Conservation (phyloP, 2,329 filamentous ascomycete species). For the Paracamarosporium sp. region DNA sequence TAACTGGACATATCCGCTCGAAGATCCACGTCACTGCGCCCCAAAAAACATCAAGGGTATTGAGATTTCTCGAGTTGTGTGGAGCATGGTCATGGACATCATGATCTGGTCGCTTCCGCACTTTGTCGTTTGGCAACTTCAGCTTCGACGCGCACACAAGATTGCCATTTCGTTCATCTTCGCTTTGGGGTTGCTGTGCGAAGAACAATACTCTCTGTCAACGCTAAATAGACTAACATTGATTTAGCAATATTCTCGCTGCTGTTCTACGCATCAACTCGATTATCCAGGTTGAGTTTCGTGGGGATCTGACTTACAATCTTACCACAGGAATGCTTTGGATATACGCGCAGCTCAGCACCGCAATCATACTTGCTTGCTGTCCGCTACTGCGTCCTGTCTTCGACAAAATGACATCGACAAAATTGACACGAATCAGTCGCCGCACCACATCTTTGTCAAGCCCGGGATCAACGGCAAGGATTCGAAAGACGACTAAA, state of each 20-base stretch:
- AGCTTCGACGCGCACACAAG: slow-evolving; percentile 28
- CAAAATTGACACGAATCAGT: slow-evolving; percentile 14
- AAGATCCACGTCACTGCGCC: slow-evolving; percentile 26
- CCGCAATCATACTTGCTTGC: slow-evolving; percentile 31
- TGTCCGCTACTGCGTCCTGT: slow-evolving; percentile 31
- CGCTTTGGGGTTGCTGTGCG: slow-evolving; percentile 29
- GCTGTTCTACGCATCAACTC: slow-evolving; percentile 19
- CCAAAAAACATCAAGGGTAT: slow-evolving; percentile 10
- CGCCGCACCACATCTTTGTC: not conserved
- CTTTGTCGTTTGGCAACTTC: slow-evolving; percentile 32
- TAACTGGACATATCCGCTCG: slow-evolving; percentile 26
- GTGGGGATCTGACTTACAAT: slow-evolving; percentile 23
- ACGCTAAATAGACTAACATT: slow-evolving; percentile 11
- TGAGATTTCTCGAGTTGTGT: slow-evolving; percentile 13
- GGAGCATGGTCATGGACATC: slow-evolving; percentile 24
- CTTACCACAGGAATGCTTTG: slow-evolving; percentile 25
- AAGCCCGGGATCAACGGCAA: not conserved
- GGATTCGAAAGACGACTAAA: slow-evolving; percentile 27
- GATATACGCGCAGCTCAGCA: slow-evolving; percentile 28
- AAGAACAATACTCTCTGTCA: not conserved
- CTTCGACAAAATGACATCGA: slow-evolving; percentile 26
- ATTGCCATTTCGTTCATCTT: slow-evolving; percentile 32
- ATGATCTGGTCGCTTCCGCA: slow-evolving; percentile 33
- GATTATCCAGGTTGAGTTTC: slow-evolving; percentile 7
- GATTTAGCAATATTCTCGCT: slow-evolving; percentile 24